These are phyloP conservation scores for Carex pumila DNA, from an alignment of 176 grass and related monocot species.

Conservation along the genomic window DNA sequence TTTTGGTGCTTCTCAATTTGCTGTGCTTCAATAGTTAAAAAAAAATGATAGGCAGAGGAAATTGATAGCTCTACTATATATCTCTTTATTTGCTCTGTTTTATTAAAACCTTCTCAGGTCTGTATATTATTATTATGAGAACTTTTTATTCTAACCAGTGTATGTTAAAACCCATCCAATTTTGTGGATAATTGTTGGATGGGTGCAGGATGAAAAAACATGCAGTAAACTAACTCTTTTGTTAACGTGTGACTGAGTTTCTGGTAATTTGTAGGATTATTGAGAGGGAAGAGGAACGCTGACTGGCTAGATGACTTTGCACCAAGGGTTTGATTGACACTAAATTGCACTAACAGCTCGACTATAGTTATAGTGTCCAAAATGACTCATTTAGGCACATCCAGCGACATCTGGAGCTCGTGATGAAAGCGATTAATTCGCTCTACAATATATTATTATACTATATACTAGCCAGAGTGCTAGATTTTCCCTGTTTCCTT, in stretches of 20 bases:
- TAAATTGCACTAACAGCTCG: background rate
- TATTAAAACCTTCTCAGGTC: background rate
- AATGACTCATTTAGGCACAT: background rate
- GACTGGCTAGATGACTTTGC: background rate
- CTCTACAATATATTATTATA: background rate
- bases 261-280: slow-evolving; percentile 11
- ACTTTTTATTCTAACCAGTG: background rate
- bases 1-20: slow-evolving; percentile 11
- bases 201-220: background rate
- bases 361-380: background rate
- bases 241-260: slow-evolving; percentile 16
- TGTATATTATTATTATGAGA: slow-evolving; percentile 26
- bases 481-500: background rate
- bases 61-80: slow-evolving; percentile 2
- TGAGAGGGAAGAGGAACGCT: slow-evolving; percentile 4
- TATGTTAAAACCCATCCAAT: slow-evolving; percentile 4
- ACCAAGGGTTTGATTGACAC: background rate
- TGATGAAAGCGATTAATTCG: background rate
- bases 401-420: background rate
- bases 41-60: background rate
- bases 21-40: background rate
- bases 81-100: slow-evolving; percentile 15
- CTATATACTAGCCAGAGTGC: background rate
- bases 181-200: slow-evolving; percentile 20
- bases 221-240: slow-evolving; percentile 8